These are phyloP conservation scores for Ammopiptanthus mongolicus DNA, from an alignment of 306 rosid species.

Conservation along the genomic window DNA sequence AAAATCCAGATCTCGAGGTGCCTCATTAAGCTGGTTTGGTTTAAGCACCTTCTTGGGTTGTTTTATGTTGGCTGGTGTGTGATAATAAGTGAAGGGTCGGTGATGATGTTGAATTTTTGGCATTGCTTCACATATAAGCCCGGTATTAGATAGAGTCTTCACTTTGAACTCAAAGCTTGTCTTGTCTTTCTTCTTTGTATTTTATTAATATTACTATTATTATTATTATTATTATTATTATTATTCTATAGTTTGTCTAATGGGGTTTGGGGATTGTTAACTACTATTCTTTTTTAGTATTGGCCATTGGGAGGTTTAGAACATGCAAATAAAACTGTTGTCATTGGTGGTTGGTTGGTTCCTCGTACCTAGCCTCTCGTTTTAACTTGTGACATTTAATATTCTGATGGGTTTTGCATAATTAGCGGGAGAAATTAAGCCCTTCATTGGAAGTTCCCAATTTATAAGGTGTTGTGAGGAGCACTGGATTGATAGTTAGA, in stretches of 20 bases:
- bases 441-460: conserved; percentile 37
- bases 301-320: conserved; percentile 27
- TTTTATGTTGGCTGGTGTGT: conserved; percentile 27
- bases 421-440: conserved; percentile 41
- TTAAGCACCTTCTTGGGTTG: conserved; percentile 9
- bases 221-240: conserved; percentile 29
- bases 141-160: conserved; percentile 28
- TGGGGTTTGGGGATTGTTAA: conserved; percentile 24
- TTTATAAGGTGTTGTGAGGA: conserved; percentile 24
- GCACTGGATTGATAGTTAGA: conserved; percentile 14
- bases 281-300: conserved; percentile 15
- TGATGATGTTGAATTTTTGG: conserved; percentile 47
- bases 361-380: conserved; percentile 35
- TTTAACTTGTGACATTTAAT: conserved; percentile 18
- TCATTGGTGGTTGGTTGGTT: conserved; percentile 44
- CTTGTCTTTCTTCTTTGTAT: conserved; percentile 32
- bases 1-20: conserved; percentile 60
- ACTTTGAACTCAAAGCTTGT: conserved; percentile 33
- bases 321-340: conserved; percentile 33
- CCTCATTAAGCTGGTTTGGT: background rate
- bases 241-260: background rate
- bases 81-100: conserved; percentile 42
- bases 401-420: conserved; percentile 31
- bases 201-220: conserved; percentile 32
- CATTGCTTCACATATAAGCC: conserved; percentile 38